Conservation (phyloP, 129 eudicot species). For the Artemisia argyi region DNA sequence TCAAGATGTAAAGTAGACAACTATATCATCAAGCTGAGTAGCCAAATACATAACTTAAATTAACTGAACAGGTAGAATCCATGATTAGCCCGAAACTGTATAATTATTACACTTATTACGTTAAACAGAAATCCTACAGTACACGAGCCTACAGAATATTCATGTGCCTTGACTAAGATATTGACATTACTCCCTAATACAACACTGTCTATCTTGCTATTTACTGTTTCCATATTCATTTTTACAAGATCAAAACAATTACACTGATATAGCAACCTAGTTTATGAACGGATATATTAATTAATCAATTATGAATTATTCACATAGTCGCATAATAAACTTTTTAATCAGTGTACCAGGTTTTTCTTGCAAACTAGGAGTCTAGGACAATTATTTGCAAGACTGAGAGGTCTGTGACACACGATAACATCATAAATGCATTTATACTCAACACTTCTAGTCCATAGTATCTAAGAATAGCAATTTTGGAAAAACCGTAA, state of each 20-base stretch:
- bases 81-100: no score
- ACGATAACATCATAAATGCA: conserved; percentile 19
- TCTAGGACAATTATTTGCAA: conserved; percentile 18
- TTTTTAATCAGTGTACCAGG: not conserved
- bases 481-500: not conserved
- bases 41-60: not conserved
- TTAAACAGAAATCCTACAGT: conserved; percentile 18
- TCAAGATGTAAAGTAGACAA: not conserved
- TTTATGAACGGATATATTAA: not conserved
- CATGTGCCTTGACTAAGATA: conserved; percentile 3
- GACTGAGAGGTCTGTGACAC: not conserved
- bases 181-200: not conserved
- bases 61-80: no score
- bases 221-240: not conserved
- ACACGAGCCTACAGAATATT: not conserved
- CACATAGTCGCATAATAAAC: not conserved
- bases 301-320: not conserved
- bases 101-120: no score
- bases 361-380: conserved; percentile 8
- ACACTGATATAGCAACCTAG: not conserved
- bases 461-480: not conserved
- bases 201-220: not conserved
- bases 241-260: conserved; percentile 1
- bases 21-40: not conserved
- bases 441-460: not conserved